Base-by-base conservation (phyloP, 305 asterid genomes). In the Fraxinus velutina region DNA sequence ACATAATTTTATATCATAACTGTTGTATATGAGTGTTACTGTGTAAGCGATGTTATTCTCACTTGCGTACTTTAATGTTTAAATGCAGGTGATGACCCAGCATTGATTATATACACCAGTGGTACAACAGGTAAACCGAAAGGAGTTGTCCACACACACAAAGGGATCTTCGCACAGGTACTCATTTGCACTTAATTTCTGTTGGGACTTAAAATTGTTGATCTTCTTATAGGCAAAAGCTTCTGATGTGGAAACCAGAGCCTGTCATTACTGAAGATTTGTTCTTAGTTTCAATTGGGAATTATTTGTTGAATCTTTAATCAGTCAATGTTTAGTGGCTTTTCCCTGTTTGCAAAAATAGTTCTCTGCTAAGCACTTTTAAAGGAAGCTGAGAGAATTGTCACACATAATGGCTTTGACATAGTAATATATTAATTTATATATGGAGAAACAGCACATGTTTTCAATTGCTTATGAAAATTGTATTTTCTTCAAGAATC, bases 81-180 rank as follows among this genome's bases (percentile, higher is more conserved):
- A 17, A 32, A 75, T 85, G 83, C 80, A 94, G 97, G 91, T 30
- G 96, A 90, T 47, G 94, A 91, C 36, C 96, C 97, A 17, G 98
- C 99, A 29, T 88, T 95, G 85, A 90, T 95, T 83, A 89, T 95
- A 81, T 95, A 95, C 81, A 95, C 99, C 36, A 95, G 99, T 78
- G 99, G 99, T 75, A 96, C 99, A 27, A 96, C 99, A 2, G 99
- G 99, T 66, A 96, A 93, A 86, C 99, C 99, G 50, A 96, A 96
- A 93, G 99, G 99, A 83, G 99, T 86, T 80, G 98, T 96, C 76
- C 99, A 96, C 90, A 94, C 99, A 15, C 98, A 94, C 85, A 42
- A 86, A 86, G 93, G 97, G 78, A 88, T 96, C 84, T 86, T 94
- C 84, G 91, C 99, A 36, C 99, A 96, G 98, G 99, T 96, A 85